Evolutionary conservation across 495 filamentous ascomycete species (phyloP).

Genomic region (Aspergillus coremiiformis): DNA sequence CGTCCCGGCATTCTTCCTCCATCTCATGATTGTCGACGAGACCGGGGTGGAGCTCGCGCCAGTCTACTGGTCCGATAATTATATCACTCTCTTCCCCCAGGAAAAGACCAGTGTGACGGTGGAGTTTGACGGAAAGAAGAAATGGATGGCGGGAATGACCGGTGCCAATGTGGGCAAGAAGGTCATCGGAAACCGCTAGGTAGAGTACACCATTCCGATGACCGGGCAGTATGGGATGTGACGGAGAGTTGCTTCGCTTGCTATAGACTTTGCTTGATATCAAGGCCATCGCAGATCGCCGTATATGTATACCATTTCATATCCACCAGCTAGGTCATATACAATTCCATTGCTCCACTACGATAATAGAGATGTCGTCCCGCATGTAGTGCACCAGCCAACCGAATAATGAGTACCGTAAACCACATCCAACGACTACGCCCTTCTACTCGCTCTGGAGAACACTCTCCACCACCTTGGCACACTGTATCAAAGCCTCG

Average conservation of each 20-base stretch:
- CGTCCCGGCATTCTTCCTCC: constrained; percentile 52
- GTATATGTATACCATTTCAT: no score
- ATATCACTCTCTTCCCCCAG: constrained; percentile 52
- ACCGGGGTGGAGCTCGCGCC: constrained; percentile 40
- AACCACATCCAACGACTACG: no score
- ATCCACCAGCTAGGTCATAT: no score
- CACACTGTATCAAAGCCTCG: constrained; percentile 18
- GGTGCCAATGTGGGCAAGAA: constrained; percentile 11
- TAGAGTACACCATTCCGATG: no score
- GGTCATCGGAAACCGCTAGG: not conserved
- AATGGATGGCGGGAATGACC: constrained; percentile 13
- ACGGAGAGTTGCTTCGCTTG: no score
- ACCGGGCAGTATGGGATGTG: no score
- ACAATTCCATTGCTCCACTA: no score
- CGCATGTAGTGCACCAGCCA: no score
- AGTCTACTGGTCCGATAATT: constrained; percentile 55
- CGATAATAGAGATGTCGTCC: no score
- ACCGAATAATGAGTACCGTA: no score
- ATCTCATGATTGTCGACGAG: constrained; percentile 38
- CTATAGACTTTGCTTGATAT: no score
- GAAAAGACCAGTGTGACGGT: constrained; percentile 39
- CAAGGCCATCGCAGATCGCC: no score
- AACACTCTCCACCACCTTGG: constrained; percentile 13
- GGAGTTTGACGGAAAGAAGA: constrained; percentile 2
- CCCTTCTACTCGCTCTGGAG: not conserved